Conservation (phyloP, 768 basidiomycete genomes). For the Tricholoma terreum region DNA sequence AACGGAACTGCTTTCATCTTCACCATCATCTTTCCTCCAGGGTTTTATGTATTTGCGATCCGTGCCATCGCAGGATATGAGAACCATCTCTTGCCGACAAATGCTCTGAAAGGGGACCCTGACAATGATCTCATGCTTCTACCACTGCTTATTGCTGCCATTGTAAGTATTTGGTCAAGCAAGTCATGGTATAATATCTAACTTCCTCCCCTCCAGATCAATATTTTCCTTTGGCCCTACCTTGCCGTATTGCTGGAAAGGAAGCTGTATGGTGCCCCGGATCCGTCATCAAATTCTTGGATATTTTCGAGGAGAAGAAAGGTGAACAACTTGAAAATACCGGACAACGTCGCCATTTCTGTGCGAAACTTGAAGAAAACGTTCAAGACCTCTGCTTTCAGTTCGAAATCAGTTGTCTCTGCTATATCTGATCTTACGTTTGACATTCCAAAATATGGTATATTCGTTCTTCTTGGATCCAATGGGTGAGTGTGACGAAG, state of each 20-base stretch:
- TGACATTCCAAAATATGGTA: constrained; percentile 67
- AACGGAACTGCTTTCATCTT: constrained; percentile 56
- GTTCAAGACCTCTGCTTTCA: constrained; percentile 49
- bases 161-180: constrained; percentile 41
- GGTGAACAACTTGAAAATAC: constrained; percentile 17
- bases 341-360: constrained; percentile 53
- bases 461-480: constrained; percentile 75
- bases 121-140: constrained; percentile 52
- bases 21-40: constrained; percentile 70
- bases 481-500: constrained; percentile 51
- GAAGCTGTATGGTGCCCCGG: constrained; percentile 56
- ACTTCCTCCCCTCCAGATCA: constrained; percentile 42
- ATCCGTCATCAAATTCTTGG: constrained; percentile 31
- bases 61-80: constrained; percentile 70
- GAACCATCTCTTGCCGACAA: constrained; percentile 50
- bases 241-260: constrained; percentile 59
- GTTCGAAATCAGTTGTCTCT: constrained; percentile 46
- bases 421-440: constrained; percentile 67
- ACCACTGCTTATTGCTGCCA: constrained; percentile 58
- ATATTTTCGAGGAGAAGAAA: constrained; percentile 32
- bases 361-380: constrained; percentile 58
- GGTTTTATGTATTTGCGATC: constrained; percentile 71
- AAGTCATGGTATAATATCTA: neutral
- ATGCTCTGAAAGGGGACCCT: constrained; percentile 57
- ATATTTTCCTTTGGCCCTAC: constrained; percentile 73